Percentiles rank a stretch among this genome's conserved stretches.
These are phyloP conservation scores for Corinectria fuckeliana DNA, from an alignment of 2,329 filamentous ascomycete species.

Conservation along the genomic window DNA sequence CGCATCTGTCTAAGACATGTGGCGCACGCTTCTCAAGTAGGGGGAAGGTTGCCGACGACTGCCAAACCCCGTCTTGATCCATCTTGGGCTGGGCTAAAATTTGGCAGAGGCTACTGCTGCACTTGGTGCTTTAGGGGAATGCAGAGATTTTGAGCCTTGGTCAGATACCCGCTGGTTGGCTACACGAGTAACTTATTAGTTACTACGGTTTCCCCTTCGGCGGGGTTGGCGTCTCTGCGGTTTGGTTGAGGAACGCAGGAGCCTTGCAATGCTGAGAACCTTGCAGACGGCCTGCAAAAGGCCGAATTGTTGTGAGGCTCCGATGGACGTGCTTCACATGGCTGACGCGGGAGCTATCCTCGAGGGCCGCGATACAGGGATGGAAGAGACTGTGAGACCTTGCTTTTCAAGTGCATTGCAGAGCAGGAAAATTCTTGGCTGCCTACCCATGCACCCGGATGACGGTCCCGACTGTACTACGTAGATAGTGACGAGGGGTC, in stretches of 20 bases:
- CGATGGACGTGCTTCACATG: no score
- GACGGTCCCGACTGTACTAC: neutral
- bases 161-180: slow-evolving; percentile 2
- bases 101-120: slow-evolving; percentile 3
- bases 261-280: no score
- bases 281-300: no score
- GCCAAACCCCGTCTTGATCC: neutral
- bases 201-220: no score
- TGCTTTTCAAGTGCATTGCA: no score
- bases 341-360: no score
- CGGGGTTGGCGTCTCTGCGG: neutral
- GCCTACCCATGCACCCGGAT: neutral
- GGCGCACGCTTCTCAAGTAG: no score
- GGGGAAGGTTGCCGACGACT: neutral
- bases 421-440: neutral
- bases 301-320: neutral
- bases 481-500: neutral
- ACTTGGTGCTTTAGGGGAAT: slow-evolving; percentile 10
- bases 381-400: no score
- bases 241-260: no score
- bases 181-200: slow-evolving; percentile 10
- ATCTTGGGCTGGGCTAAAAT: neutral
- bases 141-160: slow-evolving; percentile 9
- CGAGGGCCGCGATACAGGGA: neutral
- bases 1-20: no score